phyloP scores from a whole-genome alignment of 768 basidiomycete genomes.

The Dendrothele bispora region DNA sequence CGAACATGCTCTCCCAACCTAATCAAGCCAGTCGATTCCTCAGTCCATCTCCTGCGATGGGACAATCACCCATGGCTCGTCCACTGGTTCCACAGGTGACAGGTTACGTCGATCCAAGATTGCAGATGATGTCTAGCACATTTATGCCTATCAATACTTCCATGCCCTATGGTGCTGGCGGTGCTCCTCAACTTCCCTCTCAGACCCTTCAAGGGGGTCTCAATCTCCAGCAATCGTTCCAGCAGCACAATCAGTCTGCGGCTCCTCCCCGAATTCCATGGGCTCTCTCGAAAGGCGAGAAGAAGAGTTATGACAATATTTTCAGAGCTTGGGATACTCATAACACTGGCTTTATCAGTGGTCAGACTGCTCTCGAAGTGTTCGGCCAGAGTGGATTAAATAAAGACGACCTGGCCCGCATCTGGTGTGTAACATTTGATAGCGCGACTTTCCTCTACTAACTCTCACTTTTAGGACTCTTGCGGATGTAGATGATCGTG shows the following conservation, averaged over 20 bases:
- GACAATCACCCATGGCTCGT: slow-evolving; percentile 20
- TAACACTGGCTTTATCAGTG: slow-evolving; percentile 81
- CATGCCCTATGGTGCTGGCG: slow-evolving; percentile 57
- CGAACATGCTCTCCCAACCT: slow-evolving; percentile 43
- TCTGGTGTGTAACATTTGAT: slow-evolving; percentile 67
- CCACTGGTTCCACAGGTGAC: slow-evolving; percentile 54
- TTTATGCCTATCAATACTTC: slow-evolving; percentile 83
- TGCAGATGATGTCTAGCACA: slow-evolving; percentile 86
- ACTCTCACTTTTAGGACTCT: slow-evolving; percentile 61
- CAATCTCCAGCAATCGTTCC: slow-evolving; percentile 80
- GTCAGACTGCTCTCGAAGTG: slow-evolving; percentile 83
- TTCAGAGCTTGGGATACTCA: slow-evolving; percentile 95
- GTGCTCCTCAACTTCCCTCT: slow-evolving; percentile 64
- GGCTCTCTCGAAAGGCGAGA: slow-evolving; percentile 85
- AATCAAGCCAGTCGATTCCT: slow-evolving; percentile 51
- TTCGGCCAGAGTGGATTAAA: slow-evolving; percentile 92
- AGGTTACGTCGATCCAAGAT: slow-evolving; percentile 78
- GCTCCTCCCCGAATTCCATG: slow-evolving; percentile 75
- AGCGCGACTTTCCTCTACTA: not conserved
- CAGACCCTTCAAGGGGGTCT: slow-evolving; percentile 55
- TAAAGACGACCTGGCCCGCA: slow-evolving; percentile 86
- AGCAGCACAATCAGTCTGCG: slow-evolving; percentile 82
- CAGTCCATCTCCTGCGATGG: slow-evolving; percentile 53
- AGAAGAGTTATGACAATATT: slow-evolving; percentile 95
- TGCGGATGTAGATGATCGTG: slow-evolving; percentile 90